Percentiles rank a stretch among this genome's conserved stretches.
Conservation (phyloP, 176 grass and related monocot species). For the Raddia guianensis region DNA sequence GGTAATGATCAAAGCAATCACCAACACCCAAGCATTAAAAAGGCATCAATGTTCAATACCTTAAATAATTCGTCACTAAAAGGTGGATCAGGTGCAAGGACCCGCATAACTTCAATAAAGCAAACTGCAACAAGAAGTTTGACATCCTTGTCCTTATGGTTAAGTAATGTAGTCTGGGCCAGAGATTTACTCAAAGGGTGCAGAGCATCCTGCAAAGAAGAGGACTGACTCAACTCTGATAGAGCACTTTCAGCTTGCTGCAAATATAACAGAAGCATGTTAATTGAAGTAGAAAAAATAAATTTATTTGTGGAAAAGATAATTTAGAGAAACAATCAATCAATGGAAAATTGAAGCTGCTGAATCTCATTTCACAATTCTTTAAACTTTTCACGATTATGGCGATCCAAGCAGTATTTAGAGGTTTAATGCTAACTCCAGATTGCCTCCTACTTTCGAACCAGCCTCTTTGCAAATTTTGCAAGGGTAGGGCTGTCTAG, state of each 20-base stretch:
- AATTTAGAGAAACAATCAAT: conserved; percentile 27
- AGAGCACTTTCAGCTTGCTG: conserved; percentile 88
- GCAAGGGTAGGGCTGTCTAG: too few relatives aligned
- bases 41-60: conserved; percentile 50
- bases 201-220: conserved; percentile 66
- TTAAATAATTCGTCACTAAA: conserved; percentile 87
- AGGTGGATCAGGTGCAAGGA: conserved; percentile 89
- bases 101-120: conserved; percentile 86
- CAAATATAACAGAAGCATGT: conserved; percentile 48
- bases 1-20: conserved; percentile 12
- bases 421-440: conserved; percentile 1
- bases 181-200: conserved; percentile 68
- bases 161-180: conserved; percentile 68
- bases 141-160: conserved; percentile 94
- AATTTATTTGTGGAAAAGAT: background rate
- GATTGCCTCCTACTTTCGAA: background rate
- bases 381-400: conserved; percentile 13
- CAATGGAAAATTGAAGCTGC: background rate
- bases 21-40: background rate
- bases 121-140: conserved; percentile 85
- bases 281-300: conserved; percentile 34
- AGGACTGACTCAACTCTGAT: conserved; percentile 78
- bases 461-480: too few relatives aligned
- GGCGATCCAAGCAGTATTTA: conserved; percentile 1
- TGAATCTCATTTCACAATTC: background rate